Conservation (phyloP, 495 filamentous ascomycete species). For the Clohesyomyces aquaticus region DNA sequence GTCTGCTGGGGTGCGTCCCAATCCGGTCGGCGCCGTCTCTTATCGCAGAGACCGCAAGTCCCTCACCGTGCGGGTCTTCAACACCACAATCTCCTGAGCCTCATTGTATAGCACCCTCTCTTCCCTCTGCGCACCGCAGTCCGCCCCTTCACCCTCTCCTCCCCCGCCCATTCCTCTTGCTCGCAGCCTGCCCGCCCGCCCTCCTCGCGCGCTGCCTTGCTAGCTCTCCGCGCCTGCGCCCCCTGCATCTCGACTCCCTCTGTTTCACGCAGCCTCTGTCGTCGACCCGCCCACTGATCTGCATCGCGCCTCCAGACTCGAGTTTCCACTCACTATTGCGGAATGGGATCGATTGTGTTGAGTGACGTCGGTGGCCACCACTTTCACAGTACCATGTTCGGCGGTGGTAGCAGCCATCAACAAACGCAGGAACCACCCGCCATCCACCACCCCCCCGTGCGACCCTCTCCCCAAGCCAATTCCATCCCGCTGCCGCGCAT, state of each 20-base stretch:
- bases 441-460: conserved; percentile 30
- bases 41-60: conserved; percentile 23
- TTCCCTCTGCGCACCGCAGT: not conserved
- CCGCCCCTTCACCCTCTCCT: not conserved
- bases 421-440: conserved; percentile 41
- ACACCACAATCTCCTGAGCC: not conserved
- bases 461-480: conserved; percentile 28
- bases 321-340: conserved; percentile 17
- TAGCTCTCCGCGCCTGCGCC: conserved; percentile 8
- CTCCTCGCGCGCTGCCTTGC: not conserved
- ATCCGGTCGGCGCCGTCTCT: conserved; percentile 18
- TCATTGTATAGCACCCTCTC: conserved; percentile 7
- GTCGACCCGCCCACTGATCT: not conserved
- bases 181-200: no score
- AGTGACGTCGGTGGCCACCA: conserved; percentile 41
- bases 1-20: conserved; percentile 2
- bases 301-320: conserved; percentile 2
- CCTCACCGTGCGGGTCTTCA: not conserved
- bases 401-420: conserved; percentile 51
- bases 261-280: not conserved
- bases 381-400: conserved; percentile 55
- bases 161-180: not conserved
- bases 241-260: conserved; percentile 23
- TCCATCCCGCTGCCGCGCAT: conserved; percentile 27
- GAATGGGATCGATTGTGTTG: conserved; percentile 44